phyloP scores from a whole-genome alignment of 345 rosid genomes.

The Salix purpurea region DNA sequence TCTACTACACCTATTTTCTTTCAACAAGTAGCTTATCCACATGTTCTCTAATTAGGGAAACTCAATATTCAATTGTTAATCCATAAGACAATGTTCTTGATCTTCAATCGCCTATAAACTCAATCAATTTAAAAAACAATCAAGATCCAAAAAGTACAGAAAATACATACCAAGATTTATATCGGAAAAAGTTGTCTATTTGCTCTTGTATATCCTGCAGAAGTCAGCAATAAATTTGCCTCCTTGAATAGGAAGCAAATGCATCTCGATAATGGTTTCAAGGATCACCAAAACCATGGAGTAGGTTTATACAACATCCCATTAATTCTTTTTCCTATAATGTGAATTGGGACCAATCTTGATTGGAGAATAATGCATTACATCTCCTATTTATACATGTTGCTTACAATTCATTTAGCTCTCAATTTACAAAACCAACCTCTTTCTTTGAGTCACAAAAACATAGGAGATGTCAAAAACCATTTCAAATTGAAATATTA shows the following conservation, averaged over 20 bases:
- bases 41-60: not conserved
- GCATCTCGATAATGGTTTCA: not conserved
- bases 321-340: no score
- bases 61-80: not conserved
- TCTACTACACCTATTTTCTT: not conserved
- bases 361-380: no score
- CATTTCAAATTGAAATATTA: no score
- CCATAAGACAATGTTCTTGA: not conserved
- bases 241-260: slow-evolving; percentile 3
- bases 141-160: not conserved
- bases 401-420: not conserved
- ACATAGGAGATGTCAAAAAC: not conserved
- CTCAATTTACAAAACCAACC: slow-evolving; percentile 5
- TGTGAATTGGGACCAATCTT: no score
- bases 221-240: slow-evolving; percentile 2
- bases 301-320: not conserved
- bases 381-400: not conserved
- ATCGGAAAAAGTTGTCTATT: not conserved
- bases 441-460: not conserved
- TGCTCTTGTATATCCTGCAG: not conserved
- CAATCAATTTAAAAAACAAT: not conserved
- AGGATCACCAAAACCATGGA: slow-evolving; percentile 1
- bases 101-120: slow-evolving; percentile 6
- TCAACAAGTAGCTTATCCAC: slow-evolving; percentile 3
- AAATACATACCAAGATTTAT: not conserved